Evolutionary conservation across 2,329 filamentous ascomycete species (phyloP).

Genomic region (Aspergillus sp.): DNA sequence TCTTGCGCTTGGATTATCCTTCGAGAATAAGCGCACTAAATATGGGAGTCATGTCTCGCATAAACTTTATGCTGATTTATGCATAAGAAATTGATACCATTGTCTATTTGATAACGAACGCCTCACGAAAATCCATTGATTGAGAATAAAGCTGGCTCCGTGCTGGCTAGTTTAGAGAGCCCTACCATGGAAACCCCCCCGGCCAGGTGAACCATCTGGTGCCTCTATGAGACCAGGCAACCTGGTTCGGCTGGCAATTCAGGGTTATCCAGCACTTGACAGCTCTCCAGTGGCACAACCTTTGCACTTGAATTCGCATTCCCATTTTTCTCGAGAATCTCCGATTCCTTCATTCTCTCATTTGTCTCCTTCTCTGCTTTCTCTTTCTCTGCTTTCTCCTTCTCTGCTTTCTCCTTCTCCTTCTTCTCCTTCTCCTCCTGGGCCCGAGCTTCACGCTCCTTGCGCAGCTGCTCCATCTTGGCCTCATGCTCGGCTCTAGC

Average conservation of each 20-base stretch:
- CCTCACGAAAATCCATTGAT: neutral
- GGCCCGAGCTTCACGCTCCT: neutral
- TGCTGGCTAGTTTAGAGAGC: too few relatives aligned
- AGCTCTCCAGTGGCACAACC: neutral
- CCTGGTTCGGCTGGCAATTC: neutral
- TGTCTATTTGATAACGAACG: too few relatives aligned
- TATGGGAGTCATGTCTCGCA: too few relatives aligned
- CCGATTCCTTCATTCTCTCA: neutral
- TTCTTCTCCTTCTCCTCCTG: neutral
- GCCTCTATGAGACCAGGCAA: neutral
- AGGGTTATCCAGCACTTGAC: neutral
- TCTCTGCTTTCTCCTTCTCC: constrained; percentile 58
- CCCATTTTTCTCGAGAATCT: neutral
- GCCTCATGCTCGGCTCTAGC: neutral
- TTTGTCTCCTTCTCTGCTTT: constrained; percentile 55
- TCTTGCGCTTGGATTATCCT: too few relatives aligned
- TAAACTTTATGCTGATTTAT: too few relatives aligned
- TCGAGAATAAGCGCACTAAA: too few relatives aligned
- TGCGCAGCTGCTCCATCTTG: neutral
- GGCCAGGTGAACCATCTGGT: neutral
- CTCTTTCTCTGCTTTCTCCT: constrained; percentile 48
- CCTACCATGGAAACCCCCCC: too few relatives aligned
- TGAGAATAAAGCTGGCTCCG: too few relatives aligned
- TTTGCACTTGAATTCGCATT: too few relatives aligned
- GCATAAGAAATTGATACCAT: too few relatives aligned